Percentiles rank a stretch among this genome's conserved stretches.
Evolutionary conservation across 164 flowering plant species (phyloP).

Genomic region (Chloranthus sessilifolius): DNA sequence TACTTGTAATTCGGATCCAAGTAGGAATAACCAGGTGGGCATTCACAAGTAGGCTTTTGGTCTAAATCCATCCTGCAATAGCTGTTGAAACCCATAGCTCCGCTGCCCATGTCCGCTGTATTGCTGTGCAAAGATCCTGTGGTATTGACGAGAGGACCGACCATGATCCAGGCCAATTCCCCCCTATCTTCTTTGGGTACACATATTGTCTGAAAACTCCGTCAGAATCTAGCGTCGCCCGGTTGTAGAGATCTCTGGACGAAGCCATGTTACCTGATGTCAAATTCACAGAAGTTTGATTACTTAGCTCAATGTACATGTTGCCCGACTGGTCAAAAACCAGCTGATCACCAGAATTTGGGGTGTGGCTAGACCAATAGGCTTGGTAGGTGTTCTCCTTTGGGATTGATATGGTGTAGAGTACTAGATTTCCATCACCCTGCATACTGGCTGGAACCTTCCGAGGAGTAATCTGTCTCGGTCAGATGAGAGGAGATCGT

Average conservation of each 20-base stretch:
- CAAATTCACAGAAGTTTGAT: constrained; percentile 6
- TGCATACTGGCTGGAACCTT: constrained; percentile 22
- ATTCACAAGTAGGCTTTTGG: constrained; percentile 19
- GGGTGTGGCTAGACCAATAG: constrained; percentile 15
- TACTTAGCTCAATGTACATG: constrained; percentile 17
- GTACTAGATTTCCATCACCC: constrained; percentile 31
- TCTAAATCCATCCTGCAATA: constrained; percentile 21
- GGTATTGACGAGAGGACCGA: constrained; percentile 8
- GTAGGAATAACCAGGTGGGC: constrained; percentile 12
- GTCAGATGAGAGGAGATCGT: constrained; percentile 15
- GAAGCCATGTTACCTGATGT: constrained; percentile 3
- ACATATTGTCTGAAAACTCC: constrained; percentile 37
- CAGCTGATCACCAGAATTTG: constrained; percentile 14
- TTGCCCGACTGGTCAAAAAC: constrained; percentile 32
- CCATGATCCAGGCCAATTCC: constrained; percentile 12
- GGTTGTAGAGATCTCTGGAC: constrained; percentile 21
- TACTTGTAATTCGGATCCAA: not conserved
- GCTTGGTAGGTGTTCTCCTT: not conserved
- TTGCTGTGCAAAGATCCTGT: constrained; percentile 14
- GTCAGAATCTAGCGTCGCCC: constrained; percentile 38
- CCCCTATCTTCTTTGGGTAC: constrained; percentile 29
- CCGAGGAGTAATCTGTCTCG: constrained; percentile 25
- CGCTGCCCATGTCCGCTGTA: constrained; percentile 1
- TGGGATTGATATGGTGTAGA: constrained; percentile 16
- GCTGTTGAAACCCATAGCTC: constrained; percentile 37